Percentiles rank a stretch among this genome's conserved stretches.
phyloP scores from a whole-genome alignment of 2,329 filamentous ascomycete genomes.

The Zymoseptoria tritici region DNA sequence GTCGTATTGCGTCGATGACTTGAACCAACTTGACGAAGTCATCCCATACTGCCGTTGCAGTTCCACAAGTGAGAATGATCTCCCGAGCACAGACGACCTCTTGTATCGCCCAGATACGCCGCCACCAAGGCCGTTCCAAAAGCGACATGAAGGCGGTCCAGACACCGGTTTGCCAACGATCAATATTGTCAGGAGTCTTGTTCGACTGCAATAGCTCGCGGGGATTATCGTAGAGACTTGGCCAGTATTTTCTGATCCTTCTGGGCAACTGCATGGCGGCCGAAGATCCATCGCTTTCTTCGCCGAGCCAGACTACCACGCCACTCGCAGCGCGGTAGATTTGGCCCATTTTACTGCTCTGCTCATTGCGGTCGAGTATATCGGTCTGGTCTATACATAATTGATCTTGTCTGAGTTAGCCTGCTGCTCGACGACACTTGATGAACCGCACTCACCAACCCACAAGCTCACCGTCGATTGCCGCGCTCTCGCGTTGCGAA shows the following conservation, averaged over 20 bases:
- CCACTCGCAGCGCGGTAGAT: constrained; percentile 12
- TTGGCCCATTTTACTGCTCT: constrained; percentile 14
- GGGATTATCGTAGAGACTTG: constrained; percentile 9
- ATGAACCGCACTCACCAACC: constrained; percentile 5
- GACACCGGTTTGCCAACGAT: constrained; percentile 9
- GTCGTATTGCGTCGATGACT: constrained; percentile 8
- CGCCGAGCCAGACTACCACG: constrained; percentile 16
- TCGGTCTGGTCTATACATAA: constrained; percentile 16
- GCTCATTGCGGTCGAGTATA: constrained; percentile 13
- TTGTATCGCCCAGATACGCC: constrained; percentile 11
- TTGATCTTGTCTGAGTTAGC: constrained; percentile 5
- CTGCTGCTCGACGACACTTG: neutral
- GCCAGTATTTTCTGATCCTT: constrained; percentile 11
- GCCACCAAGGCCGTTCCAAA: constrained; percentile 12
- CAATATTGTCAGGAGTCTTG: constrained; percentile 11
- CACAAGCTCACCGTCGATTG: constrained; percentile 9
- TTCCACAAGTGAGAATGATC: constrained; percentile 13
- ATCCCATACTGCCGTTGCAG: constrained; percentile 11
- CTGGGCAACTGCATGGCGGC: constrained; percentile 15
- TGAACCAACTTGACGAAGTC: constrained; percentile 13
- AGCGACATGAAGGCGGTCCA: constrained; percentile 14
- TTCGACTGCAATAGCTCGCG: constrained; percentile 7
- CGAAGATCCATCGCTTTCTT: constrained; percentile 7
- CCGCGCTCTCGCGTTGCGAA: constrained; percentile 13
- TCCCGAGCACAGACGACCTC: constrained; percentile 14